These are phyloP conservation scores for Peziza echinospora DNA, from an alignment of 495 filamentous ascomycete genomes.

Conservation along the genomic window DNA sequence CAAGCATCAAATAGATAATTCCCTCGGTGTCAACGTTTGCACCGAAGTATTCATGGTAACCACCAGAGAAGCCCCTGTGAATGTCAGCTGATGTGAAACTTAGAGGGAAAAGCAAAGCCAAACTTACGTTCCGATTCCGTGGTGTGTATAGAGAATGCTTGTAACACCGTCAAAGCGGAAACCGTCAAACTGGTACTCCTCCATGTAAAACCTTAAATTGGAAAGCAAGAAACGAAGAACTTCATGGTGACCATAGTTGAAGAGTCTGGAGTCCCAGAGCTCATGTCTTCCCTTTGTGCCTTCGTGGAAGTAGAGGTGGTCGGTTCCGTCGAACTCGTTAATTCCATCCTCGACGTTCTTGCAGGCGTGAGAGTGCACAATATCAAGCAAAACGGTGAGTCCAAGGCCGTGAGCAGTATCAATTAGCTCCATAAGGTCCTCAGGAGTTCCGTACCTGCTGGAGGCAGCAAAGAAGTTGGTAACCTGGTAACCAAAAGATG, in stretches of 20 bases:
- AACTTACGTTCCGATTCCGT: slow-evolving; percentile 93
- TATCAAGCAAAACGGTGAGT: slow-evolving; percentile 77
- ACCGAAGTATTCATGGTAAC: slow-evolving; percentile 97
- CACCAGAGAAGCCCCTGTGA: slow-evolving; percentile 76
- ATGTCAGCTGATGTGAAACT: slow-evolving; percentile 5
- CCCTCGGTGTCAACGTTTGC: slow-evolving; percentile 82
- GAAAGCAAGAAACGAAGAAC: slow-evolving; percentile 83
- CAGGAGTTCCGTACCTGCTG: slow-evolving; percentile 80
- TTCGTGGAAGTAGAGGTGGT: slow-evolving; percentile 87
- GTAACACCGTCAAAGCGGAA: slow-evolving; percentile 97
- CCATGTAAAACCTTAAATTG: slow-evolving; percentile 98
- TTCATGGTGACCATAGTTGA: slow-evolving; percentile 92
- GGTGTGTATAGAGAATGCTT: slow-evolving; percentile 89
- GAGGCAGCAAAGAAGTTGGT: slow-evolving; percentile 98
- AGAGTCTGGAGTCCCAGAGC: slow-evolving; percentile 84
- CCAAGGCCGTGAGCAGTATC: slow-evolving; percentile 88
- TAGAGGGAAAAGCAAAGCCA: neutral
- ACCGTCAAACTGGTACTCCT: slow-evolving; percentile 88
- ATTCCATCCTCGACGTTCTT: slow-evolving; percentile 91
- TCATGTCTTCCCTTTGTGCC: slow-evolving; percentile 69
- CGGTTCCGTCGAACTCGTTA: slow-evolving; percentile 84
- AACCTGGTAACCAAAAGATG: slow-evolving; percentile 94
- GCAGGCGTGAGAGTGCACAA: slow-evolving; percentile 92
- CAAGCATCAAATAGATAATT: slow-evolving; percentile 78
- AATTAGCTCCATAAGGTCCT: slow-evolving; percentile 89